Base-by-base conservation (phyloP, 2,329 filamentous ascomycete species). In the Hymenoscyphus linearis region DNA sequence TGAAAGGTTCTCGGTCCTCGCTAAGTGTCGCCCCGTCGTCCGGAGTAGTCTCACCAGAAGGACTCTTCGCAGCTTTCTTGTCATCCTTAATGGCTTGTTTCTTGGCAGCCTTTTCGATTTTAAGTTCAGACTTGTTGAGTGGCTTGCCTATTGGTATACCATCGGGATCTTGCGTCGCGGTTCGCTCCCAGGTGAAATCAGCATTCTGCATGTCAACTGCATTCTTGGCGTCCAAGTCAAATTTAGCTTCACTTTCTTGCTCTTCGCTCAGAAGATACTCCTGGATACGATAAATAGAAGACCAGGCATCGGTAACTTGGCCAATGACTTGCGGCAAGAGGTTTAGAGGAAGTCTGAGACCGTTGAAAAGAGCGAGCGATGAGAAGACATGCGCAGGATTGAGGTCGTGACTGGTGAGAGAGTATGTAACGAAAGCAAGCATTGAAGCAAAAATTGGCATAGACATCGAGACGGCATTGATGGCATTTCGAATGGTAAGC, bases 301-400 rank as follows among this genome's bases (percentile, higher is more conserved):
- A 88, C 80, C 88, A 92, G 0, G 92, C 95, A 76, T 99, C 95
- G 14, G 93, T 90, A 1, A 92, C 85, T 73, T 96, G 92, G 35
- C 92, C 90, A 67, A 98, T 87, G 52, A 97, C 90, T 64, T 96
- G 77, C 0, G 93, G 93, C 2, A 98, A 79, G 70, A 97, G 76
- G 71, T 96, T 98, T 58, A 99, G 82, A 0, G 95, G 95, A 74
- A 97, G 85, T 50, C 95, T 86, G 52, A 99, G 81, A 4, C 89
- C 87, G 74, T 98, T 98, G 82, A 98, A 99, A 7, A 98, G 77
- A 0, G 93, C 93, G 14, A 98, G 81, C 0, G 93, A 98, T 0
- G 93, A 97, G 77, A 99, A 98, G 37, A 98, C 83, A 26, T 86
- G 80, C 0, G 92, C 91, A 0, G 95, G 87, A 1, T 84, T 79